A percentile compares a stretch with the other conserved stretches of the same genome.
phyloP scores from a whole-genome alignment of 2,329 filamentous ascomycete species.

The Fusarium verrucosum region DNA sequence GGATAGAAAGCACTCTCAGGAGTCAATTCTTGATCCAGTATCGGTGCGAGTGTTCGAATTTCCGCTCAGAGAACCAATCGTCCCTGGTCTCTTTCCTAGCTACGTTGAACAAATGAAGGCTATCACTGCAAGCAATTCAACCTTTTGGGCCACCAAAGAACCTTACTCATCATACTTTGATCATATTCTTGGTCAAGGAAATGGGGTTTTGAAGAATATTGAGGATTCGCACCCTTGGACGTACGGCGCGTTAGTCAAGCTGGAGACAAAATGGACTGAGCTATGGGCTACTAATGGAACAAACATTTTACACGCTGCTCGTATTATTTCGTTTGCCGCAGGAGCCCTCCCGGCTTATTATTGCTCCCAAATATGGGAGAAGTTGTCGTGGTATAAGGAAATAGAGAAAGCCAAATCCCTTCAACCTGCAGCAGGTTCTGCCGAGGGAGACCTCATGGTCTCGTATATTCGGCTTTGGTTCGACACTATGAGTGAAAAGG shows the following conservation, averaged over 20 bases:
- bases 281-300: not conserved
- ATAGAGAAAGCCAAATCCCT: not conserved
- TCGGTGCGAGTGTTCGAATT: not conserved
- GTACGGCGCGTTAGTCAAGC: not conserved
- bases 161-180: not conserved
- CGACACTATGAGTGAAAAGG: not conserved
- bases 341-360: not conserved
- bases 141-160: not conserved
- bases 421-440: no score
- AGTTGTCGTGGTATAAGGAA: not conserved
- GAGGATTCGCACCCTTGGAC: not conserved
- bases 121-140: not conserved
- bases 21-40: not conserved
- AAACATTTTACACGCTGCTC: not conserved
- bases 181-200: not conserved
- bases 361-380: fast-evolving
- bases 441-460: no score
- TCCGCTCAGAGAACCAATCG: not conserved
- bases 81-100: not conserved
- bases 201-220: not conserved
- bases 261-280: not conserved
- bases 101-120: not conserved
- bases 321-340: not conserved
- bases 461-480: not conserved
- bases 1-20: fast-evolving